Evolutionary conservation across 2,329 filamentous ascomycete genomes (phyloP), one percentile per base, ranked within the genome.

Genomic region (Fusarium tjaetaba): DNA sequence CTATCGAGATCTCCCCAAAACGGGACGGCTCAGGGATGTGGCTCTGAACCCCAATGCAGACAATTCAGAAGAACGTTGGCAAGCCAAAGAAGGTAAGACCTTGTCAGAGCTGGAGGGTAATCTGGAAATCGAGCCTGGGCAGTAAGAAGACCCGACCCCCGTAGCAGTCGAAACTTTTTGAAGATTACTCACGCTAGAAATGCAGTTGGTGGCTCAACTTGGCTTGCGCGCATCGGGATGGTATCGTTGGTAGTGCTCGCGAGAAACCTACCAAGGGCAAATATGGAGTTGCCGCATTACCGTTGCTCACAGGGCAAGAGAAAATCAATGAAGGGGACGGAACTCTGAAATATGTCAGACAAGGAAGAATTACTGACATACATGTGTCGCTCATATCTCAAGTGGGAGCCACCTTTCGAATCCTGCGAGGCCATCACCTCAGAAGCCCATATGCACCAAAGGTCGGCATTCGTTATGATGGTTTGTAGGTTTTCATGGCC

Each of bases 181-280:
- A 39, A 20, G 32, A 11, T 61, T 59, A 34, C 61, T 57, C 58
- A 79, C 80, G 58, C 81, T 49, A 13, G 18, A 51, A 34, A 14
- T n/a, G 15, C 61, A 90, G 88, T 62, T 91, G 87, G 88, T 90
- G 88, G 87, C 78, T 88, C 24, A 88, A 88, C 60, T 81, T 89
- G 38, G 85, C 86, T 41, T 89, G 88, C 72, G 88, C 87, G 5
- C 82, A 86, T 66, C 84, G 87, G 34, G 88, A 90, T 72, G 88
- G 88, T 26, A 87, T 90, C 24, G 84, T 89, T 14, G 82, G 80
- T 13, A 84, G 80, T 59, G 82, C 83, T 18, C 71, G 79, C 7
- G 86, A 88, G 70, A 83, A 72, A 20, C 82, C 86, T 1, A 87
- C 86, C 15, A 85, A 81, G 64, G 85, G 85, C 11, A 80, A 80